Conservation (phyloP, 495 filamentous ascomycete species). For the Trichoderma gamsii region DNA sequence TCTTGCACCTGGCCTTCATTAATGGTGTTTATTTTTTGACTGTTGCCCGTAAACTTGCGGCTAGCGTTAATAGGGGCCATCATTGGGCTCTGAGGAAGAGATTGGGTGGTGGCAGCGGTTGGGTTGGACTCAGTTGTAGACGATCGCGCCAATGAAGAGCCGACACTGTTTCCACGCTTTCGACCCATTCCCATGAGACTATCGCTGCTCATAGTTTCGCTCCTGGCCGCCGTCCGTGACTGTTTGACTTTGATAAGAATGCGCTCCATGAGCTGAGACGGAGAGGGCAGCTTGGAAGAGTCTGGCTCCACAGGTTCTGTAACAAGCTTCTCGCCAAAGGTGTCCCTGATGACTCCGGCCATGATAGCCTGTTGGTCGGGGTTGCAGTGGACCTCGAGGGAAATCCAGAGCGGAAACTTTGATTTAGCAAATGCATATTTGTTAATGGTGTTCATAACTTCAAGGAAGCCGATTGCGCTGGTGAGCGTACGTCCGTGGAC, state of each 20-base stretch:
- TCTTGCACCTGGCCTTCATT: slow-evolving; percentile 47
- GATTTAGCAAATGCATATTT: slow-evolving; percentile 84
- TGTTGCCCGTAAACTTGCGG: slow-evolving; percentile 26
- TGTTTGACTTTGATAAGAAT: slow-evolving; percentile 94
- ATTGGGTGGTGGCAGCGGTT: slow-evolving; percentile 28
- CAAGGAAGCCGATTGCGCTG: slow-evolving; percentile 74
- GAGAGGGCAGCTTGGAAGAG: slow-evolving; percentile 65
- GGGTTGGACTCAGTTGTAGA: slow-evolving; percentile 29
- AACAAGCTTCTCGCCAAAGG: slow-evolving; percentile 72
- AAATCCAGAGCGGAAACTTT: slow-evolving; percentile 82
- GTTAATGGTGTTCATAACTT: slow-evolving; percentile 86
- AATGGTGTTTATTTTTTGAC: slow-evolving; percentile 41
- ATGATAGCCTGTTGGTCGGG: slow-evolving; percentile 75
- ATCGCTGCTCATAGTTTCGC: slow-evolving; percentile 31
- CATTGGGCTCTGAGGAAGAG: slow-evolving; percentile 53
- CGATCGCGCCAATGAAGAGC: slow-evolving; percentile 64
- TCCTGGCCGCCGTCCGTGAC: slow-evolving; percentile 36
- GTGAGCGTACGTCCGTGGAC: slow-evolving; percentile 88
- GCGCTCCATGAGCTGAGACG: slow-evolving; percentile 71
- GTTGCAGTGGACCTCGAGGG: slow-evolving; percentile 91
- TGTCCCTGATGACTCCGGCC: slow-evolving; percentile 81
- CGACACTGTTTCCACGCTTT: slow-evolving; percentile 69
- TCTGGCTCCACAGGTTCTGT: slow-evolving; percentile 64
- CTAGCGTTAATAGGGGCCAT: slow-evolving; percentile 32
- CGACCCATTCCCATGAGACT: slow-evolving; percentile 42